Evolutionary conservation across 805 yeast species (phyloP), one percentile per base, ranked within the genome.

Genomic region (Debaryomyces prosopidis): DNA sequence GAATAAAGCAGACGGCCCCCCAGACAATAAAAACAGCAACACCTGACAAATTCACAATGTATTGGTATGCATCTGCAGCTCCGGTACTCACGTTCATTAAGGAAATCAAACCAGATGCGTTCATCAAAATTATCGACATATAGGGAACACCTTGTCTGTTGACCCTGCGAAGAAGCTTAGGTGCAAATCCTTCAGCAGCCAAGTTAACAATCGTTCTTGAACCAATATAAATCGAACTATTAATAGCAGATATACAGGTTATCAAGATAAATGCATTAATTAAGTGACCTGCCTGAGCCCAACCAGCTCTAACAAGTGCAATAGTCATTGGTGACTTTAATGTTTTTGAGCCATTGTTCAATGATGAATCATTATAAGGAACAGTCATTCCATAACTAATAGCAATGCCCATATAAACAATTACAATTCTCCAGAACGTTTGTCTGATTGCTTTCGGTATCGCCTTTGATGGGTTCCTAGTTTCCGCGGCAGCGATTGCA

Each of bases 231-330:
- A 85, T 80, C 30, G 86, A 79, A 35, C 86, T 76, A 65, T 85
- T 85, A 56, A 84, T 80, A 5, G 91, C 87, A 27, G 87, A 81
- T 36, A 86, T 62, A 54, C 87, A 80, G 2, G 86, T 82, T 11
- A 83, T 58, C 46, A 84, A 65, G 49, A 85, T 77, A 54, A 86
- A 77, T 0, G 89, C 81, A 50, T 82, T 82, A 51, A 82, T 69
- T 49, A 82, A 70, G 54, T 84, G 78, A 7, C 77, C 70, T 19
- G 74, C 76, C 12, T 66, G 67, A 3, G 43, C 48, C 76, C 76
- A 71, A 16, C 76, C 76, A 11, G 76, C 76, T 41, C 70, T 54
- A 10, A 47, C 52, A 30, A 71, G 56, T 5, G 76, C 76, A 36
- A 47, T 43, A 2, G 47, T 27, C 50, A 47, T 47, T 15, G 50